Percentiles rank a stretch among this genome's conserved stretches.
These are phyloP conservation scores for Microdochium nivale DNA, from an alignment of 2,329 filamentous ascomycete species.

Conservation along the genomic window DNA sequence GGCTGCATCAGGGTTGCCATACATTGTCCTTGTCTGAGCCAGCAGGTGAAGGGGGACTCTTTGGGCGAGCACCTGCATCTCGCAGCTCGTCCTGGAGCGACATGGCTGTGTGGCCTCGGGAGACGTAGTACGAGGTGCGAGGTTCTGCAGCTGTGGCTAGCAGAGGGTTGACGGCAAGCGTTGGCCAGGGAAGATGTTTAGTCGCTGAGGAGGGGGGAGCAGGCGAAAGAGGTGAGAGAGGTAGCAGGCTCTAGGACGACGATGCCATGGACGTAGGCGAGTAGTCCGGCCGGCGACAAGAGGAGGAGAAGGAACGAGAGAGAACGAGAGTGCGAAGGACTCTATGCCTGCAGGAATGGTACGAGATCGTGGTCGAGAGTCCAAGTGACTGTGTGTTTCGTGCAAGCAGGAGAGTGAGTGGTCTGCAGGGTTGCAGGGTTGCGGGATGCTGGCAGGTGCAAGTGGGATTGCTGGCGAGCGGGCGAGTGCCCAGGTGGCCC, in stretches of 20 bases:
- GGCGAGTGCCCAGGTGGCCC: too few species aligned
- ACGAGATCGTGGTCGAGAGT: too few species aligned
- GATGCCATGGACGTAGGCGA: neutral
- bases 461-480: too few species aligned
- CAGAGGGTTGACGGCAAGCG: too few species aligned
- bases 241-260: too few species aligned
- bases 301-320: neutral
- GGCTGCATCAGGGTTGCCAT: slow-evolving; percentile 12
- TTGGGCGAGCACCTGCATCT: slow-evolving; percentile 11
- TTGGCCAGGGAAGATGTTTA: neutral
- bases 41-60: slow-evolving; percentile 17
- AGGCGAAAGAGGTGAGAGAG: neutral
- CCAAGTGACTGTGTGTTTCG: neutral
- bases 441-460: too few species aligned
- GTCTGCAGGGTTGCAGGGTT: too few species aligned
- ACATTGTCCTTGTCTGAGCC: slow-evolving; percentile 30
- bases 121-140: neutral
- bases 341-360: neutral
- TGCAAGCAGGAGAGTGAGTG: too few species aligned
- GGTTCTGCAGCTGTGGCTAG: neutral
- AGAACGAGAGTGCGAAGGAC: neutral
- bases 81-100: slow-evolving; percentile 18
- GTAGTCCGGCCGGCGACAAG: neutral
- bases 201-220: neutral
- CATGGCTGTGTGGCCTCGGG: slow-evolving; percentile 10